Evolutionary conservation across 768 basidiomycete genomes (phyloP), one percentile per base, ranked within the genome.

Genomic region (Lactarius hengduanensis): DNA sequence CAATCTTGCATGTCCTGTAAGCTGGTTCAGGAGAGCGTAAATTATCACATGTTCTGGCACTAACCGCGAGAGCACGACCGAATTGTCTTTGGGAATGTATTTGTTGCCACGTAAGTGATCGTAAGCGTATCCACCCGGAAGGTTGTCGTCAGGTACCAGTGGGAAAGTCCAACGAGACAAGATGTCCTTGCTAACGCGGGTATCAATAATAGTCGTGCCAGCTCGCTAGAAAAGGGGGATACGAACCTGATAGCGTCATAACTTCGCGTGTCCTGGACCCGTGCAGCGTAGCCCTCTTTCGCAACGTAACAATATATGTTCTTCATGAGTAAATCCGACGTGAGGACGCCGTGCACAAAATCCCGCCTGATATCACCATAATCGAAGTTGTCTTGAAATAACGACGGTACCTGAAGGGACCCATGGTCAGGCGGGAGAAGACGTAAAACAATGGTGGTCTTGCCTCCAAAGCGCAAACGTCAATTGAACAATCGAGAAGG

Each of bases 351-450:
- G 73, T 92, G 92, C 18, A 98, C 91, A 72, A 99, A 97, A 77
- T 98, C 94, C 70, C 86, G 82, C 64, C 95, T 87, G 67, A 98
- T 84, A 77, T 96, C 94, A 16, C 88, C 86, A 73, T 96, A 98
- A 78, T 98, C 97, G 73, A 99, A 99, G 78, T 98, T 98, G 78
- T 98, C 97, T 75, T 96, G 94, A 79, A 98, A 99, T 5, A 98
- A 76, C 1, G 96, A 96, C 1, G 94, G 95, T 43, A 98, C 92
- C 91, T 97, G 71, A 54, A 66, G 10, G 11, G 32, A 41, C 38
- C 36, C 41, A n/a, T 26, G 20, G 60, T 54, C 36, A 61, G 26
- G 15, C 30, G 22, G 26, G 5, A 43, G 56, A 8, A 59, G 57
- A 22, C 59, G 7, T 13, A 53, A 45, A 54, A 43, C 26, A 40